Base-by-base conservation (phyloP, 306 rosid genomes). In the Corylus avellana region DNA sequence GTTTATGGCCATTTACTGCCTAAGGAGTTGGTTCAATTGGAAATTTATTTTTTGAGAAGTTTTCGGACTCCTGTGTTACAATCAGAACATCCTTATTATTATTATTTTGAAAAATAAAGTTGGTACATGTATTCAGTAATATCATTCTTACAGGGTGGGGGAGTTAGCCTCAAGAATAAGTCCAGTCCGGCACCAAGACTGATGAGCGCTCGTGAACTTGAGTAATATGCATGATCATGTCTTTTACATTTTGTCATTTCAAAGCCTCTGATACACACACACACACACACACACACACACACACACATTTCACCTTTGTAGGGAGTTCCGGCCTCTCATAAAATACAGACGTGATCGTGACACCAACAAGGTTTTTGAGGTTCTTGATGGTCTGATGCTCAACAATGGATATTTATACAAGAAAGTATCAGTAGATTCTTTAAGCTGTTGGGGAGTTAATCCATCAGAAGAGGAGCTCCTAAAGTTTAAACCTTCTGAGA, bases 241-340 rank as follows among this genome's bases (percentile, higher is more conserved):
- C 48, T 54, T 63, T 66, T 50, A 1, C 70, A 58, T 5, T 50
- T 74, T 32, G 27, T 75, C 39, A 54, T 27, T 17, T 3, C 6
- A 1, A 22, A 67, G 71, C 49, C 20, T 64, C 50, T 67, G 46
- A 32, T 46, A 46, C 0, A 46, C 11, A 46, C 10, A 46, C 49
- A 46, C 10, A 7, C 1, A 46, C 10, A 46, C 49, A 46, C 10
- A 7, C 1, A 46, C 10, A 46, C 8, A 46, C 35, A 1, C 35
- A 32, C 35, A 1, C 35, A 46, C 70, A 78, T 68, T 75, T 27
- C 12, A 29, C 25, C 72, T 56, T 57, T 81, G 58, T 78, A 96
- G 99, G 70, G 98, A 96, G 84, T 93, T 93, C 81, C 92, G 97
- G 78, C 97, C 99, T 82, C 93, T 96, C 71, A 93, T 96, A 66